Base-by-base conservation (phyloP, 2,329 filamentous ascomycete species). In the Aspergillus sp. region DNA sequence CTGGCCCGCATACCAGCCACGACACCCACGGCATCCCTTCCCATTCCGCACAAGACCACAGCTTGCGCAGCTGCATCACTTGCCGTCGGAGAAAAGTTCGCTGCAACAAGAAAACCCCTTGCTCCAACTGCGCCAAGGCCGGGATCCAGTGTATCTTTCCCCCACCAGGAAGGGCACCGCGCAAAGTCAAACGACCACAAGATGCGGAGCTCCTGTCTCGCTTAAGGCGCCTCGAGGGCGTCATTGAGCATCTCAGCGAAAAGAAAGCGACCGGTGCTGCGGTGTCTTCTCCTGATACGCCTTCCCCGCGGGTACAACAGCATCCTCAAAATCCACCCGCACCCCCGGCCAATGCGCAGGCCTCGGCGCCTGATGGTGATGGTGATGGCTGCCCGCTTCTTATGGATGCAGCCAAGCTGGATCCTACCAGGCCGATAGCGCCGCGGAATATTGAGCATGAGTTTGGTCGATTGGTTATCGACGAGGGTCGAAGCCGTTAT, bases 101-200 rank as follows among this genome's bases (percentile, higher is more conserved):
- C 55, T 82, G 80, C 65, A 79, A 82, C 63, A 82, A 82, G 68
- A 66, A 74, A 32, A 73, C 77, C 12, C 80, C 80, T 25, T 82
- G 80, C 65, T 78, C 78, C 36, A 82, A 82, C 63, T 82, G 80
- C 62, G 66, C 72, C 51, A 81, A 77, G 69, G 77, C 78, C 0
- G 76, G 82, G 50, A 85, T 85, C 62, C 84, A 87, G 60, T 89
- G 86, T 69, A 67, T 87, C n/a, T 89, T 86, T 67, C 86, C 86
- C 3, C 81, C 82, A 3, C 85, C 86, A 2, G 86, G 85, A 4
- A 78, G 86, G 60, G 85, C 86, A 4, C 85, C 85, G 21, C 78
- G 86, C 56, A 87, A 85, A 70, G 77, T 81, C 59, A 82, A 83
- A 59, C 86, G 87, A 61, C 79, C 82, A 2, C 79, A 80, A 3